Evolutionary conservation across 2,329 filamentous ascomycete species (phyloP).

Genomic region (Pseudogymnoascus sp.): DNA sequence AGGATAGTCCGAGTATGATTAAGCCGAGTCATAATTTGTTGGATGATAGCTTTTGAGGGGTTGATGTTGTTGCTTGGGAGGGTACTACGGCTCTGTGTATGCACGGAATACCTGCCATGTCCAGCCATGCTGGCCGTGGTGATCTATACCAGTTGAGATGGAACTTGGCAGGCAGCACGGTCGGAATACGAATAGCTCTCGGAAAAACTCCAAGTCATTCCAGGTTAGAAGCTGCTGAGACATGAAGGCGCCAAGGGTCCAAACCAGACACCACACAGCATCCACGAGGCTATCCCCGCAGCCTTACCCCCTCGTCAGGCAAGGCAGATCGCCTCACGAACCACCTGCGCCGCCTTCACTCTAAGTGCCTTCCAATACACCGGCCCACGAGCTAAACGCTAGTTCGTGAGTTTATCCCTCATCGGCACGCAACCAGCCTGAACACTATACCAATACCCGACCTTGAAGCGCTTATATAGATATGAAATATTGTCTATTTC

Average conservation of each 20-base stretch:
- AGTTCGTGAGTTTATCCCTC: neutral
- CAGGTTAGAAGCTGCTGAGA: neutral
- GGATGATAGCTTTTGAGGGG: neutral
- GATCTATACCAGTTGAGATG: neutral
- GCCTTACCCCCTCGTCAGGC: no score
- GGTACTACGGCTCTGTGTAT: neutral
- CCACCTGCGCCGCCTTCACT: no score
- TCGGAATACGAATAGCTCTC: neutral
- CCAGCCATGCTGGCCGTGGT: no score
- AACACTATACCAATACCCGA: neutral
- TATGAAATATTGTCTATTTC: neutral
- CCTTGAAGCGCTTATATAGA: neutral
- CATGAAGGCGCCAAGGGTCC: no score
- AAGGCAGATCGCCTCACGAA: no score
- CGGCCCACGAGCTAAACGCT: no score
- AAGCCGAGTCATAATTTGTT: slow-evolving; percentile 35
- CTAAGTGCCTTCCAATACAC: no score
- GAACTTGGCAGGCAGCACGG: neutral
- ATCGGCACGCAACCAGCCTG: neutral
- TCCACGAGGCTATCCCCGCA: no score
- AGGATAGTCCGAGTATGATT: slow-evolving; percentile 57
- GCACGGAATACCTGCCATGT: no score
- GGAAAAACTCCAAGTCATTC: neutral
- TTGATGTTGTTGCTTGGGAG: neutral
- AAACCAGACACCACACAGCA: no score